phyloP scores from a whole-genome alignment of 2,329 filamentous ascomycete genomes.

The Gnomoniopsis sp. region DNA sequence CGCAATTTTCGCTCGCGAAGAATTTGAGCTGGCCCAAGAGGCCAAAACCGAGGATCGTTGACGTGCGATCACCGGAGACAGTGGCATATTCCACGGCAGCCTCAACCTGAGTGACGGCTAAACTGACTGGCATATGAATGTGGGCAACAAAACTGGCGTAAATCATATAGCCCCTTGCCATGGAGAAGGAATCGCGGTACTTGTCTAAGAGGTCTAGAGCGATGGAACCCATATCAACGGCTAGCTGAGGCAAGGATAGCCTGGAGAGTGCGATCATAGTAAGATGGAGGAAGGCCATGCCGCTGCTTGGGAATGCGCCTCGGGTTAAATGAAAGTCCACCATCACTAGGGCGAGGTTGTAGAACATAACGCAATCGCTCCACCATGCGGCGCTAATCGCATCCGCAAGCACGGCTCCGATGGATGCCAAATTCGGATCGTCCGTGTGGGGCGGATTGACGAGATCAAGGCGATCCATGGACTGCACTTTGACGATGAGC shows the following conservation, averaged over 20 bases:
- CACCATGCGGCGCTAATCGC: constrained; percentile 70
- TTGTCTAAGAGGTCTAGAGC: constrained; percentile 63
- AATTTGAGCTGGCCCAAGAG: constrained; percentile 64
- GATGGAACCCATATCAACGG: constrained; percentile 60
- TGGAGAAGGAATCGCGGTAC: constrained; percentile 60
- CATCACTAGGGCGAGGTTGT: constrained; percentile 65
- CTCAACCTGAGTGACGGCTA: constrained; percentile 59
- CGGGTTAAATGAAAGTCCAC: constrained; percentile 61
- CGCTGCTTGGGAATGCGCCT: constrained; percentile 67
- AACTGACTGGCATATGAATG: constrained; percentile 58
- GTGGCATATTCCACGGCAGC: constrained; percentile 64
- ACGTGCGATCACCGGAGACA: constrained; percentile 65
- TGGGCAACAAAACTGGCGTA: constrained; percentile 70
- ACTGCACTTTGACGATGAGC: constrained; percentile 57
- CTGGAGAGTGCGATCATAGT: constrained; percentile 64
- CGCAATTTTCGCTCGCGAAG: constrained; percentile 65
- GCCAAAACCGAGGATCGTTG: constrained; percentile 69
- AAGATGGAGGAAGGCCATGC: constrained; percentile 65
- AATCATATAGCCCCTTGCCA: constrained; percentile 66
- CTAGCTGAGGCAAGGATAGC: constrained; percentile 68
- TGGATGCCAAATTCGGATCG: constrained; percentile 55
- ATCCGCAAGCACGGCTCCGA: constrained; percentile 69
- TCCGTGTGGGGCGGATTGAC: constrained; percentile 39
- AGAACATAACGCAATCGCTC: constrained; percentile 70
- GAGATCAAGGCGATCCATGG: constrained; percentile 48